Evolutionary conservation across 2,329 filamentous ascomycete species (phyloP).

Genomic region (Exophiala dermatitidis): DNA sequence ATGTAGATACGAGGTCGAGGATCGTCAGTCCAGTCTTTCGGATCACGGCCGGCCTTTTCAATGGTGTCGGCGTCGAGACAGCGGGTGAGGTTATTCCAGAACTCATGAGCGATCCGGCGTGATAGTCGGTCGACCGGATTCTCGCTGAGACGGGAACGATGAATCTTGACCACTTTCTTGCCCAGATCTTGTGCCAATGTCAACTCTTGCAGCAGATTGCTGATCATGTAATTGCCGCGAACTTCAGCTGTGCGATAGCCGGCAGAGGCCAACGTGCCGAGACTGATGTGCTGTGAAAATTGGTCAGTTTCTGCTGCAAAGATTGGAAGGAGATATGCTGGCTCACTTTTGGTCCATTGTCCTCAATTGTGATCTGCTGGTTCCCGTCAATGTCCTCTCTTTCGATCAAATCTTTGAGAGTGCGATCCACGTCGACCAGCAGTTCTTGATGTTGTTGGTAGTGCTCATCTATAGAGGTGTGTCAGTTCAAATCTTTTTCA

Average conservation of each 20-base stretch:
- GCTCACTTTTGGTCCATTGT: conserved; percentile 77
- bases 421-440: conserved; percentile 77
- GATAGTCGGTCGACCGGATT: conserved; percentile 86
- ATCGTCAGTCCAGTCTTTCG: conserved; percentile 91
- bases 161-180: conserved; percentile 80
- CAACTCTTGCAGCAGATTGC: conserved; percentile 90
- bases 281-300: conserved; percentile 59
- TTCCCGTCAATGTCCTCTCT: conserved; percentile 92
- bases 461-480: conserved; percentile 57
- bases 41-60: conserved; percentile 76
- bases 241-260: conserved; percentile 85
- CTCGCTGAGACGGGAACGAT: conserved; percentile 85
- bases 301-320: not conserved
- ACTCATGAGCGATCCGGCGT: conserved; percentile 78
- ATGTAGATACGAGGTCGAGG: conserved; percentile 89
- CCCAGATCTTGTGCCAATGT: conserved; percentile 87
- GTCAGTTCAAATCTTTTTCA: conserved; percentile 22
- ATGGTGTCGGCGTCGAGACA: conserved; percentile 77
- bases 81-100: conserved; percentile 87
- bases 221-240: conserved; percentile 93
- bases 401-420: conserved; percentile 67
- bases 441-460: conserved; percentile 67
- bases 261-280: conserved; percentile 78
- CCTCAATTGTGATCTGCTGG: conserved; percentile 96
- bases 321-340: too few species aligned